phyloP scores from a whole-genome alignment of 495 filamentous ascomycete species.

The Tetracladium marchalianum region DNA sequence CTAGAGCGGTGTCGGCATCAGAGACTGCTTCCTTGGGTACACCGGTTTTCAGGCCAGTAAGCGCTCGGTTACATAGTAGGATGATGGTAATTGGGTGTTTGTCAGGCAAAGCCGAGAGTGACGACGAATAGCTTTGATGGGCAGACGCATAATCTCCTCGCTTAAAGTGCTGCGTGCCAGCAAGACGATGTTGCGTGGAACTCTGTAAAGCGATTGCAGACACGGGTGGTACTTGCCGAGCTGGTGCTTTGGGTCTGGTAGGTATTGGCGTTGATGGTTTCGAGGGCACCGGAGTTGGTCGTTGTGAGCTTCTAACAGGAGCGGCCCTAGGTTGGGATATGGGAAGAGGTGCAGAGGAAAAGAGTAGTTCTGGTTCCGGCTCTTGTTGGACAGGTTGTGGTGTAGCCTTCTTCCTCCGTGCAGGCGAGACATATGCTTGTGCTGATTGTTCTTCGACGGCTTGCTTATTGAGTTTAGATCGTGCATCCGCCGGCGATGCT shows the following conservation, averaged over 20 bases:
- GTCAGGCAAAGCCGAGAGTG: conserved; percentile 62
- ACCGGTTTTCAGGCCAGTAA: conserved; percentile 80
- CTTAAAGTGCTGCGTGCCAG: conserved; percentile 83
- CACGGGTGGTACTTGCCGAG: conserved; percentile 56
- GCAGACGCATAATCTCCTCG: conserved; percentile 84
- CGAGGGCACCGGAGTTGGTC: conserved; percentile 20
- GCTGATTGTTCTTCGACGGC: conserved; percentile 71
- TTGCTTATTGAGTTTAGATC: conserved; percentile 54
- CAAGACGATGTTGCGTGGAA: conserved; percentile 64
- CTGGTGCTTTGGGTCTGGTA: conserved; percentile 36
- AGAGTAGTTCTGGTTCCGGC: conserved; percentile 14
- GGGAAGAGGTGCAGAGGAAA: conserved; percentile 4
- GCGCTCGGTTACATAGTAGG: conserved; percentile 82
- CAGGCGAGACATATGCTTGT: conserved; percentile 84
- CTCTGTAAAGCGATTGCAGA: conserved; percentile 57
- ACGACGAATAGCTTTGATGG: conserved; percentile 68
- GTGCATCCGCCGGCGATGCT: conserved; percentile 34
- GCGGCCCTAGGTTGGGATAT: conserved; percentile 4
- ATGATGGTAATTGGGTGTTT: conserved; percentile 80
- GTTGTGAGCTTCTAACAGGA: conserved; percentile 18
- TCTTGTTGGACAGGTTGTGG: conserved; percentile 25
- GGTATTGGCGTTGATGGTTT: conserved; percentile 35
- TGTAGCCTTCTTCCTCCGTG: conserved; percentile 61
- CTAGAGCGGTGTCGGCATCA: conserved; percentile 74
- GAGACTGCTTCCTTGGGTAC: conserved; percentile 75